These are phyloP conservation scores for Epipyxis sp. DNA, from an alignment of 108 stramenopile genomes.

Conservation along the genomic window DNA sequence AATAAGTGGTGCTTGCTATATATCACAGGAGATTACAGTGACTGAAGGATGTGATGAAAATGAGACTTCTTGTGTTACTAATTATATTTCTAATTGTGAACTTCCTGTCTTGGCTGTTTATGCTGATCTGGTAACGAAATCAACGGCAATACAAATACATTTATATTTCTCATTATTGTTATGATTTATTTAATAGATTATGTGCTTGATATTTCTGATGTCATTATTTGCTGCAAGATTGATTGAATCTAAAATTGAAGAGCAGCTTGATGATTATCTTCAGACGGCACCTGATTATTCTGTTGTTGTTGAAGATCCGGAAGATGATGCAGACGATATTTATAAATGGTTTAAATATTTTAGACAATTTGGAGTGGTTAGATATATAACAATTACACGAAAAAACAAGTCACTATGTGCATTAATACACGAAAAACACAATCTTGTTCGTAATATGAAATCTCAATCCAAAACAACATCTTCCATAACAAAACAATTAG, in stretches of 20 bases:
- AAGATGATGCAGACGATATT: slow-evolving; percentile 28
- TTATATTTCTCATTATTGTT: too few relatives aligned
- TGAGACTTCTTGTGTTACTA: background rate
- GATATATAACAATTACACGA: slow-evolving; percentile 29
- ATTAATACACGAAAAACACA: too few relatives aligned
- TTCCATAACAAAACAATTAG: too few relatives aligned
- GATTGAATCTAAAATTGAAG: too few relatives aligned
- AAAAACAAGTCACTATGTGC: slow-evolving; percentile 38
- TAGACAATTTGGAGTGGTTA: slow-evolving; percentile 2
- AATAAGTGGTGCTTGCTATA: background rate
- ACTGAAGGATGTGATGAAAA: background rate
- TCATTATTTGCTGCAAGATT: too few relatives aligned
- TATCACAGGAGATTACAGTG: background rate
- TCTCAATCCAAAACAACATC: too few relatives aligned
- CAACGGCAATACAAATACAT: too few relatives aligned
- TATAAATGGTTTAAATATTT: slow-evolving; percentile 10
- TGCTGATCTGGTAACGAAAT: background rate
- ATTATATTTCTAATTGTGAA: background rate
- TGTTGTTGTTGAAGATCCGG: slow-evolving; percentile 26
- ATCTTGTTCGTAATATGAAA: too few relatives aligned
- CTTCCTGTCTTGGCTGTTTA: background rate
- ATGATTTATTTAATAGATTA: too few relatives aligned
- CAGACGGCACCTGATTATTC: slow-evolving; percentile 55
- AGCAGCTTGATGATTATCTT: slow-evolving; percentile 45
- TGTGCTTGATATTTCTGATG: too few relatives aligned